Conservation (phyloP, 2,329 filamentous ascomycete species). For the Pyrenophora graminea region DNA sequence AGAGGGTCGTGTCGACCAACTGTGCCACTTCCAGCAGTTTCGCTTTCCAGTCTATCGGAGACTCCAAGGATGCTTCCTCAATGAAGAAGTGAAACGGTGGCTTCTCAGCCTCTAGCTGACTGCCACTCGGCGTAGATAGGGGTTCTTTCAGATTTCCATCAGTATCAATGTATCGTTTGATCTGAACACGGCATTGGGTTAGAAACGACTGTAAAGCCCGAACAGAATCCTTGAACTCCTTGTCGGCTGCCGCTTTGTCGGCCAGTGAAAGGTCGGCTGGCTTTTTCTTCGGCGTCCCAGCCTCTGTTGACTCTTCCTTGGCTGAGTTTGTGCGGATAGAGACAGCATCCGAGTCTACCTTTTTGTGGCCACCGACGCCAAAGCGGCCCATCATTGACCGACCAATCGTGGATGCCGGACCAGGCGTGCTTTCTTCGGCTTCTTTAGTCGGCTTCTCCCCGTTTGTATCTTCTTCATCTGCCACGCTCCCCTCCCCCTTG, state of each 20-base stretch:
- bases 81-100: conserved; percentile 53
- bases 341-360: conserved; percentile 54
- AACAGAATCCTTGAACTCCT: conserved; percentile 80
- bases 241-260: conserved; percentile 67
- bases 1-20: conserved; percentile 90
- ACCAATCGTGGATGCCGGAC: conserved; percentile 36
- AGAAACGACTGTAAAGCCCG: conserved; percentile 85
- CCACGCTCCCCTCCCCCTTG: conserved; percentile 49
- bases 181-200: conserved; percentile 74
- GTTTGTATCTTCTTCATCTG: conserved; percentile 33
- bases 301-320: conserved; percentile 61
- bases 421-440: conserved; percentile 29
- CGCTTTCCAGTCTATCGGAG: conserved; percentile 64
- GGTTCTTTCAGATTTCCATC: conserved; percentile 64
- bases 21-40: conserved; percentile 77
- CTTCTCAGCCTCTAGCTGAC: conserved; percentile 42
- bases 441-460: conserved; percentile 27
- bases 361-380: conserved; percentile 51
- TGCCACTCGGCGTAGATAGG: conserved; percentile 53
- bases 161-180: conserved; percentile 63
- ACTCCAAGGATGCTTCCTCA: conserved; percentile 31
- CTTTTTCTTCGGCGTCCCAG: conserved; percentile 57
- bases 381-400: conserved; percentile 55
- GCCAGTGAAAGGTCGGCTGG: conserved; percentile 51
- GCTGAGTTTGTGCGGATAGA: conserved; percentile 64